A percentile compares a stretch with the other conserved stretches of the same genome.
Conservation (phyloP, 768 basidiomycete genomes). For the Guyanaporus albipodus region DNA sequence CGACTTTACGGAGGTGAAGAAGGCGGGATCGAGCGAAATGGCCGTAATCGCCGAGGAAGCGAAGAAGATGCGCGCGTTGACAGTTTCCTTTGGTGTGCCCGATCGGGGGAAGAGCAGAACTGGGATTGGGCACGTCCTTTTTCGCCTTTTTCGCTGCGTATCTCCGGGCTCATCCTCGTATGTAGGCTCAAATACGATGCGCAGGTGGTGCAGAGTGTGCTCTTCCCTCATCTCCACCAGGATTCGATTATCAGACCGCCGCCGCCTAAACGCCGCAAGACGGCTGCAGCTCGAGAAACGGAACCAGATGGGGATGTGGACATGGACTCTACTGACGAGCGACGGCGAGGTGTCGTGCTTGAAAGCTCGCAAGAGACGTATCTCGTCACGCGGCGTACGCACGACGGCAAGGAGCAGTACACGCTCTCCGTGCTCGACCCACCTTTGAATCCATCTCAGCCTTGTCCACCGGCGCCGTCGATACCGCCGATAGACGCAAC, state of each 20-base stretch:
- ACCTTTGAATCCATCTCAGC: background rate
- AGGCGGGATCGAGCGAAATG: conserved; percentile 20
- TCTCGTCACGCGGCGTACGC: conserved; percentile 14
- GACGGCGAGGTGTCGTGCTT: conserved; percentile 20
- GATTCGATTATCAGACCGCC: conserved; percentile 14
- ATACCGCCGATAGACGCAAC: background rate
- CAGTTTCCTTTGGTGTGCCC: conserved; percentile 45
- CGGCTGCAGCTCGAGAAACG: conserved; percentile 2
- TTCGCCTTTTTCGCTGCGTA: background rate
- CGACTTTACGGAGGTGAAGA: conserved; percentile 21
- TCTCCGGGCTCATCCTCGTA: background rate
- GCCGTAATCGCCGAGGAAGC: conserved; percentile 36
- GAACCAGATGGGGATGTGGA: conserved; percentile 8
- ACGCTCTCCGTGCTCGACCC: conserved; percentile 17
- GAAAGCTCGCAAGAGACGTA: conserved; percentile 23
- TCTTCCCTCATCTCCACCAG: conserved; percentile 39
- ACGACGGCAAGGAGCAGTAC: conserved; percentile 13
- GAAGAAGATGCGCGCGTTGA: conserved; percentile 40
- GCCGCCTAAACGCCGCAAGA: conserved; percentile 29
- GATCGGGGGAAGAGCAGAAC: conserved; percentile 30
- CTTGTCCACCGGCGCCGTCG: background rate
- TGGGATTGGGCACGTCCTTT: conserved; percentile 41
- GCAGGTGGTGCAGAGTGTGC: conserved; percentile 35
- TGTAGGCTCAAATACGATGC: conserved; percentile 54
- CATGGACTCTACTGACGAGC: conserved; percentile 9